Conservation (phyloP, 352 stramenopile genomes). For the Thraustochytrium striatum region DNA sequence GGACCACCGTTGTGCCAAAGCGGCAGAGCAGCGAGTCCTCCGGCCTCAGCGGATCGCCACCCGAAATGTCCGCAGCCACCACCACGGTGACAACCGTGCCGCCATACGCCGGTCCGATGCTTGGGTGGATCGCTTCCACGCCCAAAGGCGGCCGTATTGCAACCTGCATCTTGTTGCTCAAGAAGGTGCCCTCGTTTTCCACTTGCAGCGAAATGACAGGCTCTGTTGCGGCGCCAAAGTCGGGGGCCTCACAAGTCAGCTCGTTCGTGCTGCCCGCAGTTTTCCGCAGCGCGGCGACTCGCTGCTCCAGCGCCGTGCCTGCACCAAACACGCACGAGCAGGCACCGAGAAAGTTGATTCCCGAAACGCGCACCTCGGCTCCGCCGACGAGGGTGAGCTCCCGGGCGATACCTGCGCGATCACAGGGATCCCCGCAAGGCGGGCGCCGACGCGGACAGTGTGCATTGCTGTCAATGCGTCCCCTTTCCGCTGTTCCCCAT, state of each 20-base stretch:
- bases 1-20: too few relatives aligned
- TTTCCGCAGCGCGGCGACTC: not conserved
- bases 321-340: not conserved
- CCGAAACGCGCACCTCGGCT: not conserved
- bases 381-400: not conserved
- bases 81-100: not conserved
- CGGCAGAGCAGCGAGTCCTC: too few relatives aligned
- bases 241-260: not conserved
- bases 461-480: not conserved
- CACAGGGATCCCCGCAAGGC: conserved; percentile 16
- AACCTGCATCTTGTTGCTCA: not conserved
- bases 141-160: not conserved
- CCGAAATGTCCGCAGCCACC: too few relatives aligned
- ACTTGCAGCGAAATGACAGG: not conserved
- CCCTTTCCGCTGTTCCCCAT: conserved; percentile 24
- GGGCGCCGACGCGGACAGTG: not conserved
- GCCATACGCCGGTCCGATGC: not conserved
- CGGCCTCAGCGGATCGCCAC: too few relatives aligned
- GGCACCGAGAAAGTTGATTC: conserved; percentile 20
- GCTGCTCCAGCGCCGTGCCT: not conserved
- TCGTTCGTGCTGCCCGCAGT: not conserved
- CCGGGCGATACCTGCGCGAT: not conserved
- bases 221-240: not conserved
- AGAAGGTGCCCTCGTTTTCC: not conserved
- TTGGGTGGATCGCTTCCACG: not conserved